Base-by-base conservation (phyloP, 2,329 filamentous ascomycete species). In the Fusarium torreyae region DNA sequence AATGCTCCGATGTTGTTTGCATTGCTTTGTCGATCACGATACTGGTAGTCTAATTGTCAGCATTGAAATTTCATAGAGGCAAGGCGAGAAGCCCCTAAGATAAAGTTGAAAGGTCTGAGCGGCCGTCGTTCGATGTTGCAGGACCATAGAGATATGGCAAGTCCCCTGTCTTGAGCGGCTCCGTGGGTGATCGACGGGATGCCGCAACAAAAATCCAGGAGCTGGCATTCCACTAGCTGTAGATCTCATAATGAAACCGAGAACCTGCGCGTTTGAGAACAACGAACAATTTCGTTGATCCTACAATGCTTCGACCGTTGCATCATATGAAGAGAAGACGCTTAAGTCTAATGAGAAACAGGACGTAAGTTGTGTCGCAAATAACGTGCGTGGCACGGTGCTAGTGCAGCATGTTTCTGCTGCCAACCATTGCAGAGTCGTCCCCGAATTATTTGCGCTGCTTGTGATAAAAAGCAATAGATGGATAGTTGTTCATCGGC, bases 171-270 rank as follows among this genome's bases (percentile, higher is more conserved):
- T 45, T 40, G 44, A 48, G 44, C 57, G 44, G 59, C 52, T 67
- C 63, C 22, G 42, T 70, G 36, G 39, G 40, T 64, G 58, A 69
- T 63, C 44, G 62, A 59, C 66, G 46, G 22, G 31, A 55, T 46
- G 54, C 43, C 43, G 48, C 38, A 55, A 46, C 42, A 52, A 54
- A 45, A 43, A 38, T 39, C 33, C 40, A 38, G 40, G 48, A 58
- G 34, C 43, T 51, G 46, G 24, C 38, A 43, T 44, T 52, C 22
- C 44, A 34, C 46, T 53, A 58, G 57, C n/a, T 43, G 42, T 38
- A 51, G 60, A 68, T 57, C 55, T 49, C 34, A 39, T 51, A 38
- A 34, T 34, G 20, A 36, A 66, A 33, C 40, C n/a, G 39, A 26
- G 48, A 46, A 28, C 9, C 20, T 45, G 22, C 14, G 11, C 31